These are phyloP conservation scores for Cronartium quercuum DNA, from an alignment of 1,284 basidiomycete genomes.

Conservation along the genomic window DNA sequence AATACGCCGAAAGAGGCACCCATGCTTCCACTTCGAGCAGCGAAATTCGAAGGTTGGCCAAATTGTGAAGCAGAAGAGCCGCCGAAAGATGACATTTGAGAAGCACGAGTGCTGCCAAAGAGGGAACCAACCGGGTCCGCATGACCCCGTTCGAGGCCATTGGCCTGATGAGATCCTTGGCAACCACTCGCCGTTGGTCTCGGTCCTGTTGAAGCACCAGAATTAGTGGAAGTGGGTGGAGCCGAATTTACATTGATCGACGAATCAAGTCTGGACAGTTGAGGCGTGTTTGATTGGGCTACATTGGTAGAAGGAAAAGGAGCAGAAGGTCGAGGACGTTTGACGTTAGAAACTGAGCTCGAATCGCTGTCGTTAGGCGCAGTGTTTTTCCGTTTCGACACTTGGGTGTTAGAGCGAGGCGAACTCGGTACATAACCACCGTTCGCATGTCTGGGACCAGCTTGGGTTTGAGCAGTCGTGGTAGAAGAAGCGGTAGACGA, in stretches of 20 bases:
- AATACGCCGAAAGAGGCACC: too few relatives aligned
- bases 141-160: neutral
- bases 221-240: neutral
- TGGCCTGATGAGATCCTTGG: neutral
- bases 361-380: too few relatives aligned
- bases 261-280: neutral
- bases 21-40: neutral
- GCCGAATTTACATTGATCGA: neutral
- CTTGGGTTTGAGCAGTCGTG: neutral
- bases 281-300: neutral
- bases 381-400: too few relatives aligned
- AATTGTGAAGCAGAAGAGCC: neutral
- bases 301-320: neutral
- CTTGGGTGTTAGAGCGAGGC: too few relatives aligned
- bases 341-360: neutral
- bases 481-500: constrained; percentile 1
- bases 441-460: too few relatives aligned
- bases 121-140: neutral
- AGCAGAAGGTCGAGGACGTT: constrained; percentile 9
- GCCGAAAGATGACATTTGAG: too few relatives aligned
- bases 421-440: too few relatives aligned
- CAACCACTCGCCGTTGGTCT: neutral
- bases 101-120: neutral
- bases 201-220: neutral
- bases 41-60: neutral